Conservation (phyloP, 257 asterid species). For the Solanum habrochaites region DNA sequence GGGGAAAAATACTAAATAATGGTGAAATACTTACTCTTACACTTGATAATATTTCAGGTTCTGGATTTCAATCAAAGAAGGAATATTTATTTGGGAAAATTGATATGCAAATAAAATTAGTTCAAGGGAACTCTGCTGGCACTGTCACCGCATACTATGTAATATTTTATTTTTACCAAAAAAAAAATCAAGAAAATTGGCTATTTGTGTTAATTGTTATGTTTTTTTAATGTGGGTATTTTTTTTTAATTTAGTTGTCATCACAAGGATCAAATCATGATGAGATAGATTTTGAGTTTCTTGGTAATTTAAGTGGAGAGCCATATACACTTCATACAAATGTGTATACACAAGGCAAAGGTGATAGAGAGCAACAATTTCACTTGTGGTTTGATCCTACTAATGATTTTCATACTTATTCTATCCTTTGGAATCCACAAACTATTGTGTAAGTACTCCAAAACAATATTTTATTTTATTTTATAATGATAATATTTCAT, state of each 20-base stretch:
- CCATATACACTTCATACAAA: slow-evolving; percentile 58
- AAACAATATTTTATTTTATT: neutral
- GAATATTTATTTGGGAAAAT: slow-evolving; percentile 36
- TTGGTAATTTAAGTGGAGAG: slow-evolving; percentile 58
- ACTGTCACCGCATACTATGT: slow-evolving; percentile 63
- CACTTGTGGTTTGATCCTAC: slow-evolving; percentile 66
- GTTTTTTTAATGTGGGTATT: neutral
- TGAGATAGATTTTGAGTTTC: slow-evolving; percentile 69
- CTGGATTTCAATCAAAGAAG: slow-evolving; percentile 49
- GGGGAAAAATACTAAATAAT: slow-evolving; percentile 44
- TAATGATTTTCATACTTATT: slow-evolving; percentile 39
- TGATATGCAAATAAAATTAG: slow-evolving; percentile 42
- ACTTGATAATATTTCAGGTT: slow-evolving; percentile 41
- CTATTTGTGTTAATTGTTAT: neutral
- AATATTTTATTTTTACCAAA: neutral
- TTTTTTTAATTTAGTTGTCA: slow-evolving; percentile 23
- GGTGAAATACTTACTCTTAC: slow-evolving; percentile 50
- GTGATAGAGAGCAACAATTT: slow-evolving; percentile 61
- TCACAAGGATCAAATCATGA: slow-evolving; percentile 45
- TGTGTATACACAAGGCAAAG: slow-evolving; percentile 49
- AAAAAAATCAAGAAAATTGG: too few relatives aligned
- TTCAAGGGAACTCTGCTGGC: slow-evolving; percentile 66
- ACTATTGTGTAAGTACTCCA: slow-evolving; percentile 29
- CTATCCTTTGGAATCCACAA: slow-evolving; percentile 42
- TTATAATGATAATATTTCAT: too few relatives aligned